phyloP scores from a whole-genome alignment of 2,329 filamentous ascomycete species.

The Ophiostoma perfectum region DNA sequence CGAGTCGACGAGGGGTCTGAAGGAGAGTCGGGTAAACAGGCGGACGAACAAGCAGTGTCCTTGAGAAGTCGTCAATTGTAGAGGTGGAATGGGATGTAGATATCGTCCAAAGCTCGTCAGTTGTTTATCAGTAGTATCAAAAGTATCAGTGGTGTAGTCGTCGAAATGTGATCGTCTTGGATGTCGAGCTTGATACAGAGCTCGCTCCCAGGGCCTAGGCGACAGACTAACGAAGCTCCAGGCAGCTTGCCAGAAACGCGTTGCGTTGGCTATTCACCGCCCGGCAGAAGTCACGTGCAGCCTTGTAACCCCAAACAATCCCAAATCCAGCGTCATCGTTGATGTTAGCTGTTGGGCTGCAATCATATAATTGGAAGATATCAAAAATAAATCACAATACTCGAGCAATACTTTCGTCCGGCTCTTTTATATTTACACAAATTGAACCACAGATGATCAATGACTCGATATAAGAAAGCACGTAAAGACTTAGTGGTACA shows the following conservation, averaged over 20 bases:
- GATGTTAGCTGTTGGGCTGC: no score
- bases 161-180: slow-evolving; percentile 19
- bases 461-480: background rate
- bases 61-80: no score
- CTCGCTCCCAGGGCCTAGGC: slow-evolving; percentile 7
- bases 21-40: no score
- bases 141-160: slow-evolving; percentile 24
- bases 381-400: no score
- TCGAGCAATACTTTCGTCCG: no score
- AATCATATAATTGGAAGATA: no score
- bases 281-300: slow-evolving; percentile 26
- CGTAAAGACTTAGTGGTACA: background rate
- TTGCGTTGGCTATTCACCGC: slow-evolving; percentile 24
- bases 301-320: background rate
- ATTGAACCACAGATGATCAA: no score
- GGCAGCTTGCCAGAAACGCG: slow-evolving; percentile 26
- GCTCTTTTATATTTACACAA: no score
- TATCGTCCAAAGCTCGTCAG: slow-evolving; percentile 1
- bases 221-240: slow-evolving; percentile 22
- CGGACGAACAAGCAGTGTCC: no score
- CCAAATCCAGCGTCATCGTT: background rate
- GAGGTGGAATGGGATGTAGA: background rate
- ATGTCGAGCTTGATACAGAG: background rate
- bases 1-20: background rate
- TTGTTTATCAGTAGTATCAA: background rate